Evolutionary conservation across 805 yeast genomes (phyloP), one percentile per base, ranked within the genome.

Genomic region (Metschnikowia chrysomelidarum): DNA sequence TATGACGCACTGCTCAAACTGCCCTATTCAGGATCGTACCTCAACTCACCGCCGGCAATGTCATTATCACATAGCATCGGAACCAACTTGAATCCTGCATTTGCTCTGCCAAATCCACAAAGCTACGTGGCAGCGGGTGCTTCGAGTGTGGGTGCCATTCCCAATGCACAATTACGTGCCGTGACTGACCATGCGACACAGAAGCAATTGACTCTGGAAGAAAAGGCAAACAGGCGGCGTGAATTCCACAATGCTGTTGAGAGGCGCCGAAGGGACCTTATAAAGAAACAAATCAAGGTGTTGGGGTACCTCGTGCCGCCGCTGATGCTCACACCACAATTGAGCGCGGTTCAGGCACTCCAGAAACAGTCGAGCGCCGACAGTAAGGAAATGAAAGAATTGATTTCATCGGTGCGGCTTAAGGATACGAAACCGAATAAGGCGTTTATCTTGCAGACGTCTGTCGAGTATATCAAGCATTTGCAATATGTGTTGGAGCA

Each of bases 201-300:
- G 3, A 65, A 62, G 37, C 68, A 60, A 36, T 50, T 68, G 43
- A 59, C 74, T 4, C 78, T 77, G 51, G 94, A 83, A 34, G 87
- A 82, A 40, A 84, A 83, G 53, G 57, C 84, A 35, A 75, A 78
- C 42, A 72, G 95, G 44, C 73, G 96, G 44, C 67, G 95, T 41
- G 96, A 88, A 54, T 81, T 87, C 43, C 98, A 89, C 59, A 89
- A 89, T 55, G 96, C 95, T 1, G 97, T 89, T 4, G 98, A 89
- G 59, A 73, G 96, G 50, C 72, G 96, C 49, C 74, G 98, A 54
- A 72, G 98, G 44, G 98, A 91, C 57, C 69, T 87, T 49, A 89
- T 89, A 53, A 88, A 89, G 56, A 94, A 85, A 52, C 79, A 86
- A 50, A 88, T 89, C 43, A 82, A 83, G 54, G 95, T 87, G 49